These are phyloP conservation scores for Luffa acutangula DNA, from an alignment of 306 rosid species.

Conservation along the genomic window DNA sequence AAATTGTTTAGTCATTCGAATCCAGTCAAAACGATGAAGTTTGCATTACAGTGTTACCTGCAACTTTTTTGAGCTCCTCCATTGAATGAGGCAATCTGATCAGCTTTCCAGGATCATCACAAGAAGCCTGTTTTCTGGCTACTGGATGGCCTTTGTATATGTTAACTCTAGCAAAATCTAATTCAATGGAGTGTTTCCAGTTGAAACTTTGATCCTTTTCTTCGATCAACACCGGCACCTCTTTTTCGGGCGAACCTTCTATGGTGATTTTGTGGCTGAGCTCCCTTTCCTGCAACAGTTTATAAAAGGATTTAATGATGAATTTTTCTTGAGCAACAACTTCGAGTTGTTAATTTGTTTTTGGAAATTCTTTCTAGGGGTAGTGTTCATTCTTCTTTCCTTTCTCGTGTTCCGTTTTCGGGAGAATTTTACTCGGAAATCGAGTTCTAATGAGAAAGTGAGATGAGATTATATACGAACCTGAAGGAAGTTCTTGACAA, in stretches of 20 bases:
- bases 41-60: constrained; percentile 40
- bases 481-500: constrained; percentile 65
- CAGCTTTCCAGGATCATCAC: constrained; percentile 55
- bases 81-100: constrained; percentile 67
- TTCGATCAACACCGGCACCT: constrained; percentile 11
- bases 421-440: neutral
- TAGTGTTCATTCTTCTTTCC: neutral
- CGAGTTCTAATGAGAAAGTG: neutral
- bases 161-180: constrained; percentile 42
- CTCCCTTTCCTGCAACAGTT: constrained; percentile 42
- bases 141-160: constrained; percentile 69
- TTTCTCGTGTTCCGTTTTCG: neutral
- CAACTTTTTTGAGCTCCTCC: constrained; percentile 57
- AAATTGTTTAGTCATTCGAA: neutral
- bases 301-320: constrained; percentile 12
- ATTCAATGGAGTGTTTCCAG: constrained; percentile 21
- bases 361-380: neutral
- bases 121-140: constrained; percentile 35
- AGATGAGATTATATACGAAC: constrained; percentile 18
- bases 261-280: constrained; percentile 42
- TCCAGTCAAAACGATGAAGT: neutral
- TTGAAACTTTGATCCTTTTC: constrained; percentile 23
- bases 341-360: neutral
- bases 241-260: constrained; percentile 22
- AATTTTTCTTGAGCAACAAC: constrained; percentile 16